Evolutionary conservation across 306 rosid species (phyloP), one percentile per base, ranked within the genome.

Genomic region (Trifolium pratense): DNA sequence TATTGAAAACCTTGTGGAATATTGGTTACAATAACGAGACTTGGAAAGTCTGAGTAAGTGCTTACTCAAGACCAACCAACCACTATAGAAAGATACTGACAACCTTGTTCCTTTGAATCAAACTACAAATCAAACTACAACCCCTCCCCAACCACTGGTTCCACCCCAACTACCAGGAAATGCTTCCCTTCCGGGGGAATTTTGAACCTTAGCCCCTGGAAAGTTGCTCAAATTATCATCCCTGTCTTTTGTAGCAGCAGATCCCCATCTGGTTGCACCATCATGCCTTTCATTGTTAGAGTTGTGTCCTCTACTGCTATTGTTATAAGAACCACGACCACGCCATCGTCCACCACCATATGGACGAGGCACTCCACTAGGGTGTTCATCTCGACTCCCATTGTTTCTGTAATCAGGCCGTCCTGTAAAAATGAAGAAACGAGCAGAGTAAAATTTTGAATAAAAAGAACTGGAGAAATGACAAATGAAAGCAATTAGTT

Each of bases 301-400:
- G 77, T 56, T 78, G 79, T 79, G 84, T 66, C 96, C 98, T 81
- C 96, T 80, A 48, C 74, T 72, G 26, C 69, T 69, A 31, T 81
- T 78, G 73, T 70, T 64, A 14, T 68, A 82, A 11, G 94, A 81
- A 71, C 96, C 98, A 66, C 96, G 87, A 16, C 95, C 96, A 17
- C 86, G 92, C 0, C 92, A 91, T 3, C 82, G 68, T 2, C 84
- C 83, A n/a, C 87, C 82, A 16, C 96, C 89, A 26, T 86, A 81
- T 25, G 99, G 96, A 71, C 93, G 91, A 57, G 99, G 99, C 49
- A 86, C 78, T 74, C 99, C 97, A 67, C 99, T 94, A 10, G 98
- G 96, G 81, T 89, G 97, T 59, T 82, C 96, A 71, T 86, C 90
- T 9, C 82, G 85, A 79, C 86, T 81, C 64, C 86, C 85, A 58